Evolutionary conservation across 352 stramenopile genomes (phyloP).

Genomic region (Pythium utonaiense): DNA sequence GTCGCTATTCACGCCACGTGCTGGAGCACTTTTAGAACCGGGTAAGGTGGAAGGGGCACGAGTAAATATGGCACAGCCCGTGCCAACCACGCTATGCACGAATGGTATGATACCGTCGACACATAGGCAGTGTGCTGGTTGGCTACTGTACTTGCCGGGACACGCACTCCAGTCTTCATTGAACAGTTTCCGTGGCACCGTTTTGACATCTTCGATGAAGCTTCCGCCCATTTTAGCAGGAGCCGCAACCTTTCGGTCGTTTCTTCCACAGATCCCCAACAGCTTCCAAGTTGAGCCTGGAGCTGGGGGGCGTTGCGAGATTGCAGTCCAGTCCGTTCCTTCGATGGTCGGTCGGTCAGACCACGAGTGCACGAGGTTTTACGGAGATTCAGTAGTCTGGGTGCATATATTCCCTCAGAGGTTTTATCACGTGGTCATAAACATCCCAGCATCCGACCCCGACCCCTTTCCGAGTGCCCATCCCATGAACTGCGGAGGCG

Average conservation of each 20-base stretch:
- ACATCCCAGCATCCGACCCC: slow-evolving; percentile 11
- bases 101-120: too few relatives aligned
- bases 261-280: background rate
- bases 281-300: too few relatives aligned
- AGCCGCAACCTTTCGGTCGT: background rate
- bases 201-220: background rate
- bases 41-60: background rate
- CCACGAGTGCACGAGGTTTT: background rate
- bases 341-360: background rate
- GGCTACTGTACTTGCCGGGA: too few relatives aligned
- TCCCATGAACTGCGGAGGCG: slow-evolving; percentile 1
- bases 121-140: too few relatives aligned
- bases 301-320: too few relatives aligned
- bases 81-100: background rate
- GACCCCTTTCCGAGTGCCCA: background rate
- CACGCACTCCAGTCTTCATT: background rate
- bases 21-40: background rate
- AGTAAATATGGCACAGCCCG: background rate
- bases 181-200: background rate
- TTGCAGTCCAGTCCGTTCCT: background rate
- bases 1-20: background rate
- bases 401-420: slow-evolving; percentile 10
- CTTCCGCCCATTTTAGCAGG: background rate
- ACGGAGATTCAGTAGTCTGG: background rate
- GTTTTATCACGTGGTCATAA: slow-evolving; percentile 22